phyloP scores from a whole-genome alignment of 78 protist species.

The Diacronema lutheri region DNA sequence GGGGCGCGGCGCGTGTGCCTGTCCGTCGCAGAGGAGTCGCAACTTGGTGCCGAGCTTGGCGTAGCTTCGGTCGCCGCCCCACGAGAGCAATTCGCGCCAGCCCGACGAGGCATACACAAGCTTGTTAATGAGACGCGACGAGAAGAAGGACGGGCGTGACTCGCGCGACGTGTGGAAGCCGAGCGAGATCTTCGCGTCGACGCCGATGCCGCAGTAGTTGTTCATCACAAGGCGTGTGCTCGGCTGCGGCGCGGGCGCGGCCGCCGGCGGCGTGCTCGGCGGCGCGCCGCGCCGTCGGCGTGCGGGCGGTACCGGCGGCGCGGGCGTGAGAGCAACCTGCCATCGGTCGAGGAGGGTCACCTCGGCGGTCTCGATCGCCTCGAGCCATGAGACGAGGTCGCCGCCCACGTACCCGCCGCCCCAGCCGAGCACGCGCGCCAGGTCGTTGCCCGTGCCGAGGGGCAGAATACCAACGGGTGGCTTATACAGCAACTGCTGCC shows the following conservation, averaged over 20 bases:
- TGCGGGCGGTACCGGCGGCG: too few relatives aligned
- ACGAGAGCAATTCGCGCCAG: background rate
- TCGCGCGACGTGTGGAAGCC: background rate
- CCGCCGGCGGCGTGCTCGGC: background rate
- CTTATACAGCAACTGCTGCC: background rate
- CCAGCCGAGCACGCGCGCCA: constrained; percentile 14
- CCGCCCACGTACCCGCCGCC: background rate
- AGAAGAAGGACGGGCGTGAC: background rate
- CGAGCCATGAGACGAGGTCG: too few relatives aligned
- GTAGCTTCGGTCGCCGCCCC: background rate
- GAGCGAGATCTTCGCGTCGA: background rate
- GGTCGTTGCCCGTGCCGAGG: constrained; percentile 20
- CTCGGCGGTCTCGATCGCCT: background rate
- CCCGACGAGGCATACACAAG: background rate
- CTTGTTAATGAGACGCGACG: background rate
- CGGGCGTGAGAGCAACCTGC: background rate
- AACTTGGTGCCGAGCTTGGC: background rate
- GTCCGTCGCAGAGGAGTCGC: background rate
- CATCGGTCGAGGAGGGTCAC: background rate
- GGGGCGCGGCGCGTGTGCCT: background rate
- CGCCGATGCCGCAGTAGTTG: background rate
- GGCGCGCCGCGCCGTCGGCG: too few relatives aligned
- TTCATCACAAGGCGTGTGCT: background rate
- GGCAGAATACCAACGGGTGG: constrained; percentile 2
- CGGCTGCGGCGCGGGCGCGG: background rate